phyloP scores from a whole-genome alignment of 2,329 filamentous ascomycete species.

The Diaporthe citri region DNA sequence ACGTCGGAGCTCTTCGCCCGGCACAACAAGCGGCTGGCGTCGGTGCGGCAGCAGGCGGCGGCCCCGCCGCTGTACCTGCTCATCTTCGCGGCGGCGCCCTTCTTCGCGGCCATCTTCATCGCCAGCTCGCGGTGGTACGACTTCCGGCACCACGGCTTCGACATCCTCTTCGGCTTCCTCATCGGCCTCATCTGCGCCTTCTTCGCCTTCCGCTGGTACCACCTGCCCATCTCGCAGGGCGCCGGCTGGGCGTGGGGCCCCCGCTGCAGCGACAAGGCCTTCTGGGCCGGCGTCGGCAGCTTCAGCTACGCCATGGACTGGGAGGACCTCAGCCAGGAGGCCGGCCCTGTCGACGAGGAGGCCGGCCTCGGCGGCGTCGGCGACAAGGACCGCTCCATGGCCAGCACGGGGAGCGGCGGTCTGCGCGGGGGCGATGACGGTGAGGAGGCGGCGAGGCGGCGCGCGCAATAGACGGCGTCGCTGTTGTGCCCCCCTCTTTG shows the following conservation, averaged over 20 bases:
- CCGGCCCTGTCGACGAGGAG: constrained; percentile 48
- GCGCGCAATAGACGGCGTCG: background rate
- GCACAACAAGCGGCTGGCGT: constrained; percentile 57
- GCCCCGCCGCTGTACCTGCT: constrained; percentile 87
- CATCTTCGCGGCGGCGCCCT: constrained; percentile 76
- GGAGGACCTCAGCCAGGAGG: constrained; percentile 42
- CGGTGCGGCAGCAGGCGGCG: constrained; percentile 79
- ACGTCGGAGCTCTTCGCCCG: constrained; percentile 49
- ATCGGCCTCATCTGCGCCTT: constrained; percentile 80
- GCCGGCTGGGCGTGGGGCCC: constrained; percentile 93
- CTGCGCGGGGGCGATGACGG: constrained; percentile 10
- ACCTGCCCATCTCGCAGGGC: constrained; percentile 82
- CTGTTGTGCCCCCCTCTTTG: no score
- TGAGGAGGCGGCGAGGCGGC: constrained; percentile 30
- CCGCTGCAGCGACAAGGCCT: constrained; percentile 78
- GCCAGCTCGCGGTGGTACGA: constrained; percentile 89
- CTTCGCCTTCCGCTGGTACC: constrained; percentile 87
- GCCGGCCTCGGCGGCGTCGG: constrained; percentile 42
- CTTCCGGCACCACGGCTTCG: constrained; percentile 92
- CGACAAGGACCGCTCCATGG: constrained; percentile 22
- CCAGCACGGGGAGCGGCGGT: constrained; percentile 25
- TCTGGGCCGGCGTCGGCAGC: constrained; percentile 80
- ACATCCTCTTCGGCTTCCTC: constrained; percentile 86
- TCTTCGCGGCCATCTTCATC: constrained; percentile 83
- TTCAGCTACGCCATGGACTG: constrained; percentile 66